Conservation (phyloP, 768 basidiomycete species). For the Candolleomyces aberdarensis region DNA sequence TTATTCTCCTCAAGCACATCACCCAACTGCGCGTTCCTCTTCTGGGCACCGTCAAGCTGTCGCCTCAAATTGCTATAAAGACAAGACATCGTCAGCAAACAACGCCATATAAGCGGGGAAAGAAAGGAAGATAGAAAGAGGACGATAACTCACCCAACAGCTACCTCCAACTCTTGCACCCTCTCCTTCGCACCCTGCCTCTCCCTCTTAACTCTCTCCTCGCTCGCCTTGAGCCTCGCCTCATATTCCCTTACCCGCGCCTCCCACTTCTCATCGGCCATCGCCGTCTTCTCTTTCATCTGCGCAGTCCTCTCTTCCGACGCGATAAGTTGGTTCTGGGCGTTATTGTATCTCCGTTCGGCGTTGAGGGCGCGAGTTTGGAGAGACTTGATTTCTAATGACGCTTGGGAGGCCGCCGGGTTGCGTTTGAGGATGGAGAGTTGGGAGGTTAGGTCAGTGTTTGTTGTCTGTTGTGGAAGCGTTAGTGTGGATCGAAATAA, state of each 20-base stretch:
- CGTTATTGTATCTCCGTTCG: constrained; percentile 82
- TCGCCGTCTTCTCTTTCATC: constrained; percentile 67
- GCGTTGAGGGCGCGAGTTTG: constrained; percentile 76
- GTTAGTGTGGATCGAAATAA: not conserved
- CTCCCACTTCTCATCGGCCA: constrained; percentile 89
- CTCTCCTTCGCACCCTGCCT: constrained; percentile 92
- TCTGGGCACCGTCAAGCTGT: constrained; percentile 77
- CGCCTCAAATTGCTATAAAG: constrained; percentile 20
- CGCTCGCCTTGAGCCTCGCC: constrained; percentile 70
- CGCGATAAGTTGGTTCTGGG: constrained; percentile 78
- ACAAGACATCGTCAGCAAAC: too few species aligned
- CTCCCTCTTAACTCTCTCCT: constrained; percentile 92
- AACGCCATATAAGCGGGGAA: too few species aligned
- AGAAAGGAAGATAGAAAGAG: too few species aligned
- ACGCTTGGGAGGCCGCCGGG: constrained; percentile 48
- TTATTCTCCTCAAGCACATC: constrained; percentile 49
- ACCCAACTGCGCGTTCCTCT: constrained; percentile 59
- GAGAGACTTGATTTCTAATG: constrained; percentile 69
- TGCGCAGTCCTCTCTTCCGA: constrained; percentile 82
- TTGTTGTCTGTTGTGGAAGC: constrained; percentile 50
- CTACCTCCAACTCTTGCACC: constrained; percentile 64
- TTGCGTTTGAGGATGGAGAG: constrained; percentile 54
- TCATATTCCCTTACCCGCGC: constrained; percentile 94
- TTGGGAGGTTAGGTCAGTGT: constrained; percentile 71
- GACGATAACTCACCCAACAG: constrained; percentile 43